Conservation (phyloP, 2,329 filamentous ascomycete species). For the Penicillium sp. region DNA sequence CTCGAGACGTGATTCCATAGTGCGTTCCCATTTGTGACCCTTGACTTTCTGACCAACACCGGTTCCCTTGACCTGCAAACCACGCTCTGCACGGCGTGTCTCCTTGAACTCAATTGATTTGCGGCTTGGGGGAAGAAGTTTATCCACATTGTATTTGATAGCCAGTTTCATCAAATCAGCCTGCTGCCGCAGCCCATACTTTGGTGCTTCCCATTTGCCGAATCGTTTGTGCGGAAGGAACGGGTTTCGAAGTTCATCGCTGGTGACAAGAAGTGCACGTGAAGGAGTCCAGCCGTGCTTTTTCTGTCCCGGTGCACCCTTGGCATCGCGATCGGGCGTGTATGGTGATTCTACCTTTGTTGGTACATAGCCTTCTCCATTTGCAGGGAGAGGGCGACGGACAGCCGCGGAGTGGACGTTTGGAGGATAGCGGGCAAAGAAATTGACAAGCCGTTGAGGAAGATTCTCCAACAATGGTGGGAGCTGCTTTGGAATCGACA, state of each 20-base stretch:
- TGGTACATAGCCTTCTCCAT: conserved; percentile 20
- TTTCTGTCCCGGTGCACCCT: conserved; percentile 39
- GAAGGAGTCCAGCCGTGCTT: conserved; percentile 33
- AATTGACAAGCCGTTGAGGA: conserved; percentile 74
- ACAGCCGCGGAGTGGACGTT: conserved; percentile 47
- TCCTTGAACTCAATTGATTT: conserved; percentile 71
- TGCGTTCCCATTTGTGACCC: conserved; percentile 90
- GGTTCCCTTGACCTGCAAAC: conserved; percentile 84
- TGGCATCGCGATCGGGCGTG: conserved; percentile 44
- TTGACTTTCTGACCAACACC: conserved; percentile 91
- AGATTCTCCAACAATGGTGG: conserved; percentile 44
- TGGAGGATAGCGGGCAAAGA: conserved; percentile 88
- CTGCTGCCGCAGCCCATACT: conserved; percentile 80
- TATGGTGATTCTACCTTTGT: conserved; percentile 38
- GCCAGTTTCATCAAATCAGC: conserved; percentile 89
- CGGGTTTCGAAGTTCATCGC: conserved; percentile 64
- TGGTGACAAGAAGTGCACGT: conserved; percentile 35
- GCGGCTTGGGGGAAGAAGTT: conserved; percentile 70
- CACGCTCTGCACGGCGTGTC: conserved; percentile 71
- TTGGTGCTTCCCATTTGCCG: conserved; percentile 78
- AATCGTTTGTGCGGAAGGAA: conserved; percentile 79
- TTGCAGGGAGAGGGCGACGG: conserved; percentile 32
- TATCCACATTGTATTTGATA: conserved; percentile 72
- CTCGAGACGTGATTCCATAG: conserved; percentile 78
- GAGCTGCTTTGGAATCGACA: conserved; percentile 22